phyloP scores from a whole-genome alignment of 164 flowering plant species.

The Annona cherimola region DNA sequence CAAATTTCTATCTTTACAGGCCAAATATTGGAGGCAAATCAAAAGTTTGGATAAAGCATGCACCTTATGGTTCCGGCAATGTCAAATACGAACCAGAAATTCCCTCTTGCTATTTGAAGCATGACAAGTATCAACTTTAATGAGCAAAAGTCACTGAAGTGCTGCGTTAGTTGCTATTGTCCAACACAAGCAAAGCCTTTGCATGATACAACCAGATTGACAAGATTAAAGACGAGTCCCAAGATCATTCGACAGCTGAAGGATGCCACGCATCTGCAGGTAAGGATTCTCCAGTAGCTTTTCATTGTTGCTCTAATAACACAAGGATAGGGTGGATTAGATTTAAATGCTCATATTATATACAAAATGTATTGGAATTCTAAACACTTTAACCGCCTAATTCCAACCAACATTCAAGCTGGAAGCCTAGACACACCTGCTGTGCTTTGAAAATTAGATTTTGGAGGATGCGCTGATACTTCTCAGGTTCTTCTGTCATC shows the following conservation, averaged over 20 bases:
- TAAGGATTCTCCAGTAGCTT: slow-evolving; percentile 96
- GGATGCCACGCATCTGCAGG: slow-evolving; percentile 96
- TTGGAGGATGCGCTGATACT: slow-evolving; percentile 83
- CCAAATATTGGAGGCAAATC: not conserved
- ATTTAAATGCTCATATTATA: not conserved
- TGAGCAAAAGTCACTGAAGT: not conserved
- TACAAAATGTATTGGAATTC: not conserved
- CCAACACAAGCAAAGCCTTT: slow-evolving; percentile 8
- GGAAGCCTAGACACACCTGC: slow-evolving; percentile 51
- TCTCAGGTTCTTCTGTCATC: slow-evolving; percentile 97
- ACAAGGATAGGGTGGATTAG: not conserved
- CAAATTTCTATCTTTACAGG: not conserved
- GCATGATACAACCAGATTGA: not conserved
- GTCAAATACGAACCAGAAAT: slow-evolving; percentile 5
- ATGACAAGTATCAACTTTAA: slow-evolving; percentile 12
- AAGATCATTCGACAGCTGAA: slow-evolving; percentile 78
- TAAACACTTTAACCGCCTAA: not conserved
- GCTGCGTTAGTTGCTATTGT: not conserved
- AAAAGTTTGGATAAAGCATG: not conserved
- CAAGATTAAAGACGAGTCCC: slow-evolving; percentile 29
- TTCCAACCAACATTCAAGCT: not conserved
- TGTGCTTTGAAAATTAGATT: slow-evolving; percentile 88
- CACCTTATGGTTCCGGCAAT: not conserved
- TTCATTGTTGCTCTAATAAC: slow-evolving; percentile 94
- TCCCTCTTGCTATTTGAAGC: slow-evolving; percentile 11